These are phyloP conservation scores for Daldinia loculata DNA, from an alignment of 495 filamentous ascomycete genomes.

Conservation along the genomic window DNA sequence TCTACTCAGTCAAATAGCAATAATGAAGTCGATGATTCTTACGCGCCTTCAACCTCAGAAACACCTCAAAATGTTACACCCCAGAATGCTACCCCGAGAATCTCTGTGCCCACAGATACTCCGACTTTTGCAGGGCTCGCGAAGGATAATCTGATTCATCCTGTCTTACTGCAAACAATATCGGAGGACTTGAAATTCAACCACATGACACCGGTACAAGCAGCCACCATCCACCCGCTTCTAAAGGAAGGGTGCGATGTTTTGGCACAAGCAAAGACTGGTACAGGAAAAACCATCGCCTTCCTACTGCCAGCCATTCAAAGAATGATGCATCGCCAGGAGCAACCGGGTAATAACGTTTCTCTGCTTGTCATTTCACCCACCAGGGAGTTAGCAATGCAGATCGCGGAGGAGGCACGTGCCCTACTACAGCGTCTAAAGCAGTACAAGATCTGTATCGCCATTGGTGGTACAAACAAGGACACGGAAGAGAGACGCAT, in stretches of 20 bases:
- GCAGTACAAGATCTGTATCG: conserved; percentile 46
- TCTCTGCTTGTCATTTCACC: conserved; percentile 71
- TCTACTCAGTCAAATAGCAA: neutral
- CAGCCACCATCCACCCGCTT: conserved; percentile 51
- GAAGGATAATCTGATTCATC: conserved; percentile 48
- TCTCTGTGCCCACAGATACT: conserved; percentile 34
- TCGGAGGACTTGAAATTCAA: conserved; percentile 54
- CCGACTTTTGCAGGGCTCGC: conserved; percentile 48
- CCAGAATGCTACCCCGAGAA: neutral
- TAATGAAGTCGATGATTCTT: neutral
- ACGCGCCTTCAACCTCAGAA: conserved; percentile 3
- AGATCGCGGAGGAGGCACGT: conserved; percentile 66
- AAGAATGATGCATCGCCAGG: conserved; percentile 58
- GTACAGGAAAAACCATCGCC: conserved; percentile 74
- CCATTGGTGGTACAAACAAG: conserved; percentile 55
- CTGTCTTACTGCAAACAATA: conserved; percentile 49
- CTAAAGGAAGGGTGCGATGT: conserved; percentile 47
- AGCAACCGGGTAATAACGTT: conserved; percentile 47
- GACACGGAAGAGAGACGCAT: conserved; percentile 47
- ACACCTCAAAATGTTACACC: neutral
- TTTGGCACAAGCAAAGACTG: conserved; percentile 72
- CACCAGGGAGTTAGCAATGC: conserved; percentile 71
- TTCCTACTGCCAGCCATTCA: conserved; percentile 74
- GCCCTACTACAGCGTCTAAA: conserved; percentile 46
- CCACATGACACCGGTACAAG: conserved; percentile 57